Evolutionary conservation across 1,139 yeast species (phyloP), one percentile per base, ranked within the genome.

Genomic region (Lodderomyces beijingensis): DNA sequence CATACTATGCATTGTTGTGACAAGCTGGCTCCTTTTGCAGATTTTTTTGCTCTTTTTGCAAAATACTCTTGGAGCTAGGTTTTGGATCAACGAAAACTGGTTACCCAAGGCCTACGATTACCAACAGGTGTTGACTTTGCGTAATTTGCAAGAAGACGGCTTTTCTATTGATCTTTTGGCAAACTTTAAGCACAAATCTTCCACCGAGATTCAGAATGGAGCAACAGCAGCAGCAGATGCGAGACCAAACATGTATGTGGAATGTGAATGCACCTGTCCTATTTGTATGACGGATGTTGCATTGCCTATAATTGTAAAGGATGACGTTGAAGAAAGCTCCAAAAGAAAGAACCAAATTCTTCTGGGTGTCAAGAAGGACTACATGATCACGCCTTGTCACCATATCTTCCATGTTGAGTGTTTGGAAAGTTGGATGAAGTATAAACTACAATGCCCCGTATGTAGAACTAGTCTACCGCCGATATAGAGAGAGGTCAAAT

Each of bases 301-400:
- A 28, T 53, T 85, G 28, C 85, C 86, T 3, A 65, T 83, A 2
- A 49, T 67, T 23, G 34, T 50, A 20, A 41, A 42, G 34, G 18
- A 30, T 12, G 25, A 39, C 21, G 43, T 42, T 14, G 19, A 11
- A 11, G 44, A 38, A 32, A 39, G 43, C 19, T 33, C 36, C n/a
- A 44, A 40, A 25, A 40, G 39, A 10, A 42, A 41, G 13, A 39
- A 36, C 29, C 44, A 59, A 21, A 55, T 16, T 25, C 23, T 18
- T n/a, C 10, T 16, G 4, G 25, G 23, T 25, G 16, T 22, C 55
- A 30, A 58, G 61, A 62, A 64, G 38, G 59, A 62, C 23, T 87
- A 84, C 49, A 87, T 89, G 96, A 78, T 88, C 2, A 87, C 97
- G 0, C 96, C 97, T 1, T 89, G 97, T 53, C 71, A 78, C 34